Percentiles rank a stretch among this genome's conserved stretches.
These are phyloP conservation scores for Neurospora sp. DNA, from an alignment of 495 filamentous ascomycete species.

Conservation along the genomic window DNA sequence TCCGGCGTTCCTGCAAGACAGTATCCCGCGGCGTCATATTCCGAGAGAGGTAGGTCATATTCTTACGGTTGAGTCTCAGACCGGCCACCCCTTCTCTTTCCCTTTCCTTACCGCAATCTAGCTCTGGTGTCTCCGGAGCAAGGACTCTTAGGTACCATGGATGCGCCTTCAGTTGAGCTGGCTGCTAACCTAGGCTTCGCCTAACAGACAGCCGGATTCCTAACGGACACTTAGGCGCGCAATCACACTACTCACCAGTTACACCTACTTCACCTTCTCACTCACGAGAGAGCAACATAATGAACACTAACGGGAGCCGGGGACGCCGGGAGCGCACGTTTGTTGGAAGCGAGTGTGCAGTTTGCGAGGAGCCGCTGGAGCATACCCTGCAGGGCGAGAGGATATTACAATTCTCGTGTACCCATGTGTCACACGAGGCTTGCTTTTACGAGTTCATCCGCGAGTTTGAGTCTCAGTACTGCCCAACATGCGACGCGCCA, in stretches of 20 bases:
- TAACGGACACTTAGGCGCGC: slow-evolving; percentile 28
- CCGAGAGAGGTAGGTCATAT: slow-evolving; percentile 35
- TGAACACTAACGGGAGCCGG: slow-evolving; percentile 70
- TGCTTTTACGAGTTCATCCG: slow-evolving; percentile 99
- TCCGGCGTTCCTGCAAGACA: slow-evolving; percentile 15
- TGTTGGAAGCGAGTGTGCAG: slow-evolving; percentile 86
- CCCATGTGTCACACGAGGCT: slow-evolving; percentile 93
- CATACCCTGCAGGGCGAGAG: slow-evolving; percentile 92
- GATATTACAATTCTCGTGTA: slow-evolving; percentile 91
- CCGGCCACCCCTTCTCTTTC: not conserved
- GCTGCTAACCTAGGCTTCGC: not conserved
- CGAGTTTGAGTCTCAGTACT: slow-evolving; percentile 89
- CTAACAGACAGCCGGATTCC: slow-evolving; percentile 28
- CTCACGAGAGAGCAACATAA: slow-evolving; percentile 43
- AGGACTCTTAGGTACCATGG: not conserved
- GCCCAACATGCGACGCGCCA: slow-evolving; percentile 88
- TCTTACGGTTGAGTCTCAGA: not conserved
- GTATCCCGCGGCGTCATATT: slow-evolving; percentile 21
- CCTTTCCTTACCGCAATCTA: not conserved
- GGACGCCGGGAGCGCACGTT: slow-evolving; percentile 89
- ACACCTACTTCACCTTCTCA: slow-evolving; percentile 27
- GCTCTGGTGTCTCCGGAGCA: slow-evolving; percentile 1
- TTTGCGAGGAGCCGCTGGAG: slow-evolving; percentile 95
- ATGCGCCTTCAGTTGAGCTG: slow-evolving; percentile 4
- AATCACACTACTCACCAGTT: slow-evolving; percentile 32